Conservation (phyloP, 352 stramenopile species). For the Pythium vanterpoolii region DNA sequence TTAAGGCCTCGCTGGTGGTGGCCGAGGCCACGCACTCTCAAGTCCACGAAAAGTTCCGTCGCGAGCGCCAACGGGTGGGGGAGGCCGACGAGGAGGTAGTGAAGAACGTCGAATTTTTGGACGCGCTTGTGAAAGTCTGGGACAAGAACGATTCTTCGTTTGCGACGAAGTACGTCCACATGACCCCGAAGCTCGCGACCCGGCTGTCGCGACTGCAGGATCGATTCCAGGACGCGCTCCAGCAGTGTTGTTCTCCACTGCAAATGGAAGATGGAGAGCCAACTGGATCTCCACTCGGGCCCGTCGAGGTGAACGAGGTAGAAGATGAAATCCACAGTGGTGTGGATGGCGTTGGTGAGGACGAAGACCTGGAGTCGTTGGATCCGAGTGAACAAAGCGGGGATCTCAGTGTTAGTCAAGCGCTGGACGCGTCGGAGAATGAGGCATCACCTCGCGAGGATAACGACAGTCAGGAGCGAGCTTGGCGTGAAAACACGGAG, state of each 20-base stretch:
- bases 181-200: slow-evolving; percentile 44
- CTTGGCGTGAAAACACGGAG: background rate
- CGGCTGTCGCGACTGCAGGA: slow-evolving; percentile 43
- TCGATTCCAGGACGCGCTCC: slow-evolving; percentile 33
- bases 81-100: slow-evolving; percentile 51
- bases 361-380: background rate
- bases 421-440: background rate
- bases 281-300: background rate
- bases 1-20: slow-evolving; percentile 39
- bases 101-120: slow-evolving; percentile 60
- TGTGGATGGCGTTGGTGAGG: background rate
- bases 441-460: background rate
- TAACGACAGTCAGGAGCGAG: background rate
- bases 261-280: background rate
- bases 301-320: background rate
- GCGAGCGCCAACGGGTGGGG: slow-evolving; percentile 16
- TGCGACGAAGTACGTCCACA: slow-evolving; percentile 39
- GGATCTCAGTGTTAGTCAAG: background rate
- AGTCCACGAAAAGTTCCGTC: slow-evolving; percentile 27
- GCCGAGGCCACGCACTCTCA: slow-evolving; percentile 43
- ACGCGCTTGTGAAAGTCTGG: slow-evolving; percentile 32
- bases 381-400: background rate
- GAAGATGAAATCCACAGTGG: slow-evolving; percentile 7
- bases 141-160: background rate
- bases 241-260: background rate